Conservation (phyloP, 345 rosid species). For the Abelmoschus esculentus region DNA sequence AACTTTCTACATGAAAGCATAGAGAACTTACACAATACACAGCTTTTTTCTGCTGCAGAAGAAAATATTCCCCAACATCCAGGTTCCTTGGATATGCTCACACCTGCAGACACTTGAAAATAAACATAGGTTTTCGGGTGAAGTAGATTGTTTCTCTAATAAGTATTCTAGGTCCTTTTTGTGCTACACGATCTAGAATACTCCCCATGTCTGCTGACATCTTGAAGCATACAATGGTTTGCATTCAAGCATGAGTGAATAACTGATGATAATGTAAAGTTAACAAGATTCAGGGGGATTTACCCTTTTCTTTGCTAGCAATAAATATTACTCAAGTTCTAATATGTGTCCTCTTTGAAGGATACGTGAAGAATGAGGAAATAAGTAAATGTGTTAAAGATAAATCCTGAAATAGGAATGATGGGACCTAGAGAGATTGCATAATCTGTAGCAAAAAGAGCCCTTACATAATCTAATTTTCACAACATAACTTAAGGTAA, state of each 20-base stretch:
- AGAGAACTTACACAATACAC: neutral
- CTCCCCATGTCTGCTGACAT: neutral
- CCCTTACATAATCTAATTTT: neutral
- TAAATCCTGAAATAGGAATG: neutral
- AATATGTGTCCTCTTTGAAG: neutral
- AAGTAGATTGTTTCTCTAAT: neutral
- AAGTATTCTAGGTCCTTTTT: neutral
- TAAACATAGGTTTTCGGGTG: neutral
- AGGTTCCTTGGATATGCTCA: neutral
- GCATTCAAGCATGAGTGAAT: neutral
- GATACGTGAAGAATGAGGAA: neutral
- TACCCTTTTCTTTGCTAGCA: slow-evolving; percentile 1
- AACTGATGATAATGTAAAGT: neutral
- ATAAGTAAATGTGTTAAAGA: neutral
- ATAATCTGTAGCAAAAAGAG: slow-evolving; percentile 1
- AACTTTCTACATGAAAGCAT: neutral
- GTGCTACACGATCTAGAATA: neutral
- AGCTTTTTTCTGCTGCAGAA: neutral
- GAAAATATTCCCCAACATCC: neutral
- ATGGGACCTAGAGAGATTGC: neutral
- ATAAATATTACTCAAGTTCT: neutral
- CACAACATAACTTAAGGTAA: no score
- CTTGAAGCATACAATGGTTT: neutral
- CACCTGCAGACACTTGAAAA: neutral
- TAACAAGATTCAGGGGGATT: neutral